A percentile compares a stretch with the other conserved stretches of the same genome.
Evolutionary conservation across 805 yeast genomes (phyloP).

Genomic region (Candida nonsorbophila): DNA sequence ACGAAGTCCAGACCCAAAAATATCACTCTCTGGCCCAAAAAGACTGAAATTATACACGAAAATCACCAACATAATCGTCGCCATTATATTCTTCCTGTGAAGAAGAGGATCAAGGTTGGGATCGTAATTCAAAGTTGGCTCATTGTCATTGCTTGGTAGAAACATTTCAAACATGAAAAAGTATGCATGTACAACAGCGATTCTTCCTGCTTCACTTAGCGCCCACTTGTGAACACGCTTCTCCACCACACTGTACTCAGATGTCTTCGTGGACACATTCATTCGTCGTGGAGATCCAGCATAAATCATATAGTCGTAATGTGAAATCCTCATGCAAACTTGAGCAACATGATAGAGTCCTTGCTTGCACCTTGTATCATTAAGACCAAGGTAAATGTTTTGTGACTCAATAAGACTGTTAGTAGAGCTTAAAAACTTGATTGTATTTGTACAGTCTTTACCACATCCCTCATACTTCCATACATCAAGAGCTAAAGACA

Average conservation of each 20-base stretch:
- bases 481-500: conserved; percentile 22
- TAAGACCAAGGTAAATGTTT: conserved; percentile 9
- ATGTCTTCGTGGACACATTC: conserved; percentile 53
- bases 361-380: conserved; percentile 20
- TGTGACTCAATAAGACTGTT: too few relatives aligned
- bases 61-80: conserved; percentile 36
- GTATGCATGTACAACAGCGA: conserved; percentile 57
- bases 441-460: conserved; percentile 14
- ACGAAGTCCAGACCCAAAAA: too few relatives aligned
- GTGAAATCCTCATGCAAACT: conserved; percentile 21
- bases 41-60: conserved; percentile 49
- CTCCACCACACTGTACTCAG: conserved; percentile 45
- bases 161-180: conserved; percentile 59
- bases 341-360: conserved; percentile 22
- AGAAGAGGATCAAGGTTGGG: conserved; percentile 46
- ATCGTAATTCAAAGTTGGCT: conserved; percentile 40
- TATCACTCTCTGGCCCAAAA: conserved; percentile 41
- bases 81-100: conserved; percentile 36
- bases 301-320: conserved; percentile 23
- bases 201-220: conserved; percentile 39
- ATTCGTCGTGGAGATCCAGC: conserved; percentile 27
- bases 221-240: conserved; percentile 52
- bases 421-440: too few relatives aligned
- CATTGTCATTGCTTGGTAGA: conserved; percentile 47
- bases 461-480: conserved; percentile 21